These are phyloP conservation scores for Malus hybrid DNA, from an alignment of 331 rosid genomes.

Conservation along the genomic window DNA sequence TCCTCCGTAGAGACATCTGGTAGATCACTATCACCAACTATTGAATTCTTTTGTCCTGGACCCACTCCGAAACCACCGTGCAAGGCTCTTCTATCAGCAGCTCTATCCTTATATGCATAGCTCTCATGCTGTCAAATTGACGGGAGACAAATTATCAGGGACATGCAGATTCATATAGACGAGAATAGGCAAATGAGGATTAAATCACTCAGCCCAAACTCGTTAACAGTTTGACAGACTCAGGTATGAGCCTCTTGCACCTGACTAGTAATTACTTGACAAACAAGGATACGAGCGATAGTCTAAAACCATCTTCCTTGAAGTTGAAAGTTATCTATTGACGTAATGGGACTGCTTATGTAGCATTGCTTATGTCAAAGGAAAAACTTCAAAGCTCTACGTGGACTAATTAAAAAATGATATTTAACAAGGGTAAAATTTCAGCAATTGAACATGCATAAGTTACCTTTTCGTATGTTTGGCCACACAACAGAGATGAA, in stretches of 20 bases:
- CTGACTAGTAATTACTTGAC: background rate
- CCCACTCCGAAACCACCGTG: constrained; percentile 76
- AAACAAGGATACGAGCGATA: background rate
- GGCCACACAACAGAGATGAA: constrained; percentile 16
- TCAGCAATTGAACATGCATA: background rate
- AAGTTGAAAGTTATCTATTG: background rate
- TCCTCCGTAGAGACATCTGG: constrained; percentile 30
- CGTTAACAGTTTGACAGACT: background rate
- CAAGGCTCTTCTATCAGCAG: constrained; percentile 82
- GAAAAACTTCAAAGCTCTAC: background rate
- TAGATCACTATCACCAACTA: constrained; percentile 10
- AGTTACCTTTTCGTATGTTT: constrained; percentile 40
- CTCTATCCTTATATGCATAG: constrained; percentile 64
- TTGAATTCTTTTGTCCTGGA: constrained; percentile 71
- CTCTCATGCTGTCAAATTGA: constrained; percentile 36
- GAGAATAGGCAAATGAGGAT: too few relatives aligned
- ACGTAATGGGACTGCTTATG: background rate
- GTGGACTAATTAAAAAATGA: background rate
- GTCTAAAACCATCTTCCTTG: background rate
- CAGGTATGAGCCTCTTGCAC: background rate
- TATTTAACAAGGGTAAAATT: background rate
- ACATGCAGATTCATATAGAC: background rate
- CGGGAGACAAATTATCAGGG: constrained; percentile 3
- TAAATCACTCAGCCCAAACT: background rate
- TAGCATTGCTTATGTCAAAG: background rate